Conservation (phyloP, 2,329 filamentous ascomycete species). For the Sordariomycetes sp. region DNA sequence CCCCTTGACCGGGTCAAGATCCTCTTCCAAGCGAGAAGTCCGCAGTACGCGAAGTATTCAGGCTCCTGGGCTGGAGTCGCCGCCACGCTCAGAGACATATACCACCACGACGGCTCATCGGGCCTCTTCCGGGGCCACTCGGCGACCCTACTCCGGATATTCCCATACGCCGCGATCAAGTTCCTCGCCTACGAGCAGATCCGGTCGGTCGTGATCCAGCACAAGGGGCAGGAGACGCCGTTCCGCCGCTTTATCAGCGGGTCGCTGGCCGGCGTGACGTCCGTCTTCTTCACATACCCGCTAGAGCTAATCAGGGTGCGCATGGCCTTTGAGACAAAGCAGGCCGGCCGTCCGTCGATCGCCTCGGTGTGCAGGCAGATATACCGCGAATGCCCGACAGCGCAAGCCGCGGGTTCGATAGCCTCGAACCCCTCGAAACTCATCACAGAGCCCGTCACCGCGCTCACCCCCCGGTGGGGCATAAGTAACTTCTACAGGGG, state of each 20-base stretch:
- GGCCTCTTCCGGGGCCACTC: conserved; percentile 92
- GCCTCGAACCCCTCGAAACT: conserved; percentile 27
- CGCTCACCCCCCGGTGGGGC: conserved; percentile 48
- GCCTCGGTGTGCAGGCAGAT: conserved; percentile 72
- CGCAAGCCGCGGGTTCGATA: conserved; percentile 17
- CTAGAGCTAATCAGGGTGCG: conserved; percentile 87
- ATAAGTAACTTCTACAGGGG: conserved; percentile 89
- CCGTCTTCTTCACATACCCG: conserved; percentile 93
- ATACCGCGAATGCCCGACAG: conserved; percentile 58
- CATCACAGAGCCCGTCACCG: conserved; percentile 19
- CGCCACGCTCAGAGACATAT: conserved; percentile 76
- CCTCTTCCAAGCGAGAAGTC: conserved; percentile 90
- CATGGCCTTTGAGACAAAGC: conserved; percentile 85
- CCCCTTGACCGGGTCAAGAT: conserved; percentile 98
- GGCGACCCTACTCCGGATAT: conserved; percentile 84
- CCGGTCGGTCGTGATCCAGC: conserved; percentile 62
- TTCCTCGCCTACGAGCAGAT: conserved; percentile 98
- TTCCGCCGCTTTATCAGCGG: conserved; percentile 63
- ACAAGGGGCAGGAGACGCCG: conserved; percentile 63
- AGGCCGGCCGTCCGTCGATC: conserved; percentile 55
- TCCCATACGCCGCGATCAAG: conserved; percentile 95
- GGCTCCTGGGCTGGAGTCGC: conserved; percentile 77
- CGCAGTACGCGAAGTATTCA: conserved; percentile 85
- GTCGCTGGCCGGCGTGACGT: conserved; percentile 69
- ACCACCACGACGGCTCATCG: conserved; percentile 53